Percentiles rank a stretch among this genome's conserved stretches.
phyloP scores from a whole-genome alignment of 768 basidiomycete genomes.

The Boletus fagicola region DNA sequence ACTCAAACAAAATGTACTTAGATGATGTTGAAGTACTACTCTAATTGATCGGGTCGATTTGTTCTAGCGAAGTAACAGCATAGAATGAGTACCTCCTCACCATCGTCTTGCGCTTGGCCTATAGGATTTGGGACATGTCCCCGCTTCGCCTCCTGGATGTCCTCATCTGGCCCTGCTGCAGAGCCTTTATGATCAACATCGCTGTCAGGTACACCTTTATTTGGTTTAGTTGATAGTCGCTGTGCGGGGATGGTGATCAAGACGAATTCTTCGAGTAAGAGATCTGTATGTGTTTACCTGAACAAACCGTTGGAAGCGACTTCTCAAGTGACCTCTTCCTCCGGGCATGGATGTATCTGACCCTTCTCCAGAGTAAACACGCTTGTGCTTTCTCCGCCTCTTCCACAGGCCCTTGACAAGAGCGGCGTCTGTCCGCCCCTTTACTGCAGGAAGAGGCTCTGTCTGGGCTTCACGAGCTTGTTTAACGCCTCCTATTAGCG shows the following conservation, averaged over 20 bases:
- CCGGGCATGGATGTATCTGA: neutral
- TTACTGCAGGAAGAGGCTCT: neutral
- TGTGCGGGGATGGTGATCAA: conserved; percentile 7
- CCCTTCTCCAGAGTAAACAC: neutral
- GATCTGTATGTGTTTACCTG: conserved; percentile 7
- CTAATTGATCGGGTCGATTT: conserved; percentile 9
- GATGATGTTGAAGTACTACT: neutral
- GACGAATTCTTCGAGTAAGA: neutral
- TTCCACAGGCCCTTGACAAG: conserved; percentile 16
- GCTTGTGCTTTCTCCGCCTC: conserved; percentile 4
- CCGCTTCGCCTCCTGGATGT: neutral
- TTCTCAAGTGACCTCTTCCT: conserved; percentile 4
- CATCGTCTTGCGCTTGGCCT: conserved; percentile 11
- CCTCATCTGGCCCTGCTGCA: neutral
- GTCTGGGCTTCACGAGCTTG: conserved; percentile 7
- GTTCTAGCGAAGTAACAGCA: conserved; percentile 30
- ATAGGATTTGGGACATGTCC: neutral
- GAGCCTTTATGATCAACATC: neutral
- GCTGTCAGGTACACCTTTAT: neutral
- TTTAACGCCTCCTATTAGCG: neutral
- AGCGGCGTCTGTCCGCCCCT: neutral
- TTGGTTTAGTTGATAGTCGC: conserved; percentile 4
- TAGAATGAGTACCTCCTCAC: conserved; percentile 21
- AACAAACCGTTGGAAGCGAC: conserved; percentile 16
- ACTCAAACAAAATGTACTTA: conserved; percentile 1